Conservation (phyloP, 495 filamentous ascomycete species). For the Trichoderma parareesei region DNA sequence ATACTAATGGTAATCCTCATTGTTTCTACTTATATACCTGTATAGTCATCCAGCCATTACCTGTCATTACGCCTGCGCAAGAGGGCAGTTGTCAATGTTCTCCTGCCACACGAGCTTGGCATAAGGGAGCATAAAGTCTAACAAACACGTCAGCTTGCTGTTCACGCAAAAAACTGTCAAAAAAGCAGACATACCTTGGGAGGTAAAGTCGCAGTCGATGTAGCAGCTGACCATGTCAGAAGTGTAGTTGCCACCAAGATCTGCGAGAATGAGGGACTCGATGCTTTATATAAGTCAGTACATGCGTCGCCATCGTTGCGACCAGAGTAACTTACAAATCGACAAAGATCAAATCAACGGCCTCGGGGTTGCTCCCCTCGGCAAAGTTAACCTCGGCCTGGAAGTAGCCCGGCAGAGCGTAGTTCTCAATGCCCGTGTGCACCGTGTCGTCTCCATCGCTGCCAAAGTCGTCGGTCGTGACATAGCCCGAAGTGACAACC, state of each 20-base stretch:
- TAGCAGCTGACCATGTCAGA: slow-evolving; percentile 33
- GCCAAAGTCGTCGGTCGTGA: slow-evolving; percentile 36
- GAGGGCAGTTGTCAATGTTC: background rate
- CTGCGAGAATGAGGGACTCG: slow-evolving; percentile 27
- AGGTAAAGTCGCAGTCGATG: slow-evolving; percentile 33
- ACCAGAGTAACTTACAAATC: slow-evolving; percentile 56
- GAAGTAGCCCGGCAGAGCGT: slow-evolving; percentile 62
- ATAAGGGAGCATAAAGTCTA: background rate
- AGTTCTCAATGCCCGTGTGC: slow-evolving; percentile 48
- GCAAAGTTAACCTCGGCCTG: slow-evolving; percentile 46
- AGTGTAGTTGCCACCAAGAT: slow-evolving; percentile 32
- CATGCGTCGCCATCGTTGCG: background rate
- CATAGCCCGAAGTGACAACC: slow-evolving; percentile 29
- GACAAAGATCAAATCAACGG: slow-evolving; percentile 68
- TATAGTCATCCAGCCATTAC: too few species aligned
- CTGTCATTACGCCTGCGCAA: background rate
- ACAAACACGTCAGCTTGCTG: background rate
- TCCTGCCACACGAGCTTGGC: background rate
- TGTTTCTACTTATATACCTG: too few species aligned
- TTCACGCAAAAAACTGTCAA: background rate
- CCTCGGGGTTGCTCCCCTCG: slow-evolving; percentile 36
- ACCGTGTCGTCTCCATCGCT: slow-evolving; percentile 27
- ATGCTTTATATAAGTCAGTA: slow-evolving; percentile 14
- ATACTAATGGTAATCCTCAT: too few species aligned
- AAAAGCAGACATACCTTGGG: slow-evolving; percentile 19